Conservation (phyloP, 179 eudicot genomes). For the Amaranthus tricolor region DNA sequence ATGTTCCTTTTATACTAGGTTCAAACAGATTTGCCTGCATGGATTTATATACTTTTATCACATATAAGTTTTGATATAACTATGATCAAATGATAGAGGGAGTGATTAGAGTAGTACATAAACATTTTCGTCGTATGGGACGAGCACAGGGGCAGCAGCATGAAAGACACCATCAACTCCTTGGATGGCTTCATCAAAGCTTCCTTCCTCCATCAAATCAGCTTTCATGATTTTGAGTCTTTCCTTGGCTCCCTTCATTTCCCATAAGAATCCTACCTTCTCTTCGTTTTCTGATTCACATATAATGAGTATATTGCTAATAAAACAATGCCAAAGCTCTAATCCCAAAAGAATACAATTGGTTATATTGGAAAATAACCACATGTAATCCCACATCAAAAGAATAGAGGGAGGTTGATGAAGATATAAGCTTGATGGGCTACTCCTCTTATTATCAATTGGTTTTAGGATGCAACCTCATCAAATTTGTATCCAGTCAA, state of each 20-base stretch:
- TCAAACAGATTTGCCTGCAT: constrained; percentile 70
- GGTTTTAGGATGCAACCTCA: no score
- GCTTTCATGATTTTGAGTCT: constrained; percentile 76
- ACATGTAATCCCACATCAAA: no score
- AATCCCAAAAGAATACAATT: background rate
- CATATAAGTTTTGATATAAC: no score
- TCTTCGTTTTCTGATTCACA: constrained; percentile 49
- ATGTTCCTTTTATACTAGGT: constrained; percentile 82
- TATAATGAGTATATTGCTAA: background rate
- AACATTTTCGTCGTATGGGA: constrained; percentile 59
- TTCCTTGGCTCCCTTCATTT: constrained; percentile 77
- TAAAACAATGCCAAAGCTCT: background rate
- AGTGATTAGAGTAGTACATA: constrained; percentile 38
- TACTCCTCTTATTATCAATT: no score
- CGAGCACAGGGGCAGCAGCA: constrained; percentile 83
- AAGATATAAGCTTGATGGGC: no score
- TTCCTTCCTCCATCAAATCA: constrained; percentile 76
- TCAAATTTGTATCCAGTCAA: no score
- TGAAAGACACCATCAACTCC: constrained; percentile 93
- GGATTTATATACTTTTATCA: background rate
- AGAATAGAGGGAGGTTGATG: no score
- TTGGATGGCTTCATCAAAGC: constrained; percentile 69
- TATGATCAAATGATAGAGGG: background rate
- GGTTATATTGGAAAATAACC: no score
- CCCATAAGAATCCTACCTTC: constrained; percentile 62